Base-by-base conservation (phyloP, 2,329 filamentous ascomycete genomes). In the Colletotrichum viniferum region DNA sequence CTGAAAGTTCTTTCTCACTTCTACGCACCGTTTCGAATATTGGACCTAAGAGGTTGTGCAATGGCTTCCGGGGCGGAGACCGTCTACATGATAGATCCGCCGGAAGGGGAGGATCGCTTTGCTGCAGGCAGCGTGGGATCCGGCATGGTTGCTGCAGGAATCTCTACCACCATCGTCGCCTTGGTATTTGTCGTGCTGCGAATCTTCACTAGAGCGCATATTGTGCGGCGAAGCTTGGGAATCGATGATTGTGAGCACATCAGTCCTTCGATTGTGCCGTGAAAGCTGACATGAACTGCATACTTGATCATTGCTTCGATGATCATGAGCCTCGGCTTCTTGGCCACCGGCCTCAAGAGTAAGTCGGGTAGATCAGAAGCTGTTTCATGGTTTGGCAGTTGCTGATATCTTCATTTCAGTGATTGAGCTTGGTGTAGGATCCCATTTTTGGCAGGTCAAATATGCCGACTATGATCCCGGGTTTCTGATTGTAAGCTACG, bases 321-420 rank as follows among this genome's bases (percentile, higher is more conserved):
- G 64, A 14, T 55, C 10, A 48, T 48, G 36, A 65, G 64, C 8
- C 36, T 30, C 1, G 18, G 18, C 3, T 34, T 61, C 65, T 16
- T 30, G n/a, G n/a, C 43, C 10, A 52, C 43, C 13, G n/a, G 43
- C 43, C 10, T 52, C 3, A 52, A 21, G 43, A 52, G 43, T 48
- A 48, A 21, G 43, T 7, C 0, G 0, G 3, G 18, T 48, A n/a
- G 18, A 48, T 48, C 16, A 10, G 0, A 48, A 7, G 0, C 18
- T 48, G 0, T 12, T 48, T 1, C 2, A 6, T 48, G 9, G 5
- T 4, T 12, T 7, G 5, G 3, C 0, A 4, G 3, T 12, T 7
- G 43, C 43, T 21, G n/a, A 48, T 21, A 21, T 32, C 30, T 10
- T 32, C 30, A 32, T 32, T 4, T 26, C 26, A 48, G 43, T 52